Percentiles rank a stretch among this genome's conserved stretches.
Conservation (phyloP, 2,329 filamentous ascomycete species). For the Exophiala viscosa region DNA sequence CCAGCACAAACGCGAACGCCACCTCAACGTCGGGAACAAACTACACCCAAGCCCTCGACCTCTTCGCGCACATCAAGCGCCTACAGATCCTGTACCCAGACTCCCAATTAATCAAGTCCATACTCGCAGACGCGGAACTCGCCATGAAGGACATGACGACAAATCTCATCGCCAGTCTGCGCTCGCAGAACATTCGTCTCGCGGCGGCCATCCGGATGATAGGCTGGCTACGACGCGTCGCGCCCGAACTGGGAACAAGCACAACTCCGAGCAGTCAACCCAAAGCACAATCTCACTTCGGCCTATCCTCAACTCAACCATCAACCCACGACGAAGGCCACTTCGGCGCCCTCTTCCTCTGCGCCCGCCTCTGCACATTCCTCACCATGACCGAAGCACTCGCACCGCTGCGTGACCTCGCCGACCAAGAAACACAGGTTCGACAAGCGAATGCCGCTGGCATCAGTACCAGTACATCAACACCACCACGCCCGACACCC, state of each 20-base stretch:
- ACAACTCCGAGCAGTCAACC: not conserved
- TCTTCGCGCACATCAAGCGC: slow-evolving; percentile 89
- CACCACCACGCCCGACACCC: not conserved
- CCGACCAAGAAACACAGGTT: slow-evolving; percentile 71
- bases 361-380: slow-evolving; percentile 78
- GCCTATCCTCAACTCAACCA: slow-evolving; percentile 27
- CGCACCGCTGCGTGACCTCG: slow-evolving; percentile 79
- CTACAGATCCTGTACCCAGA: slow-evolving; percentile 77
- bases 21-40: slow-evolving; percentile 55
- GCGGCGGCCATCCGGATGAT: slow-evolving; percentile 87
- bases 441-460: slow-evolving; percentile 32
- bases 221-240: slow-evolving; percentile 81
- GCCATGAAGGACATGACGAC: slow-evolving; percentile 86
- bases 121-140: slow-evolving; percentile 73
- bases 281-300: not conserved
- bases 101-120: slow-evolving; percentile 69
- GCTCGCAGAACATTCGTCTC: slow-evolving; percentile 70
- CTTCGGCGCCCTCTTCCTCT: slow-evolving; percentile 78
- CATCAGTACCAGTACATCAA: not conserved
- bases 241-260: slow-evolving; percentile 66
- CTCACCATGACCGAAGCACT: slow-evolving; percentile 76
- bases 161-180: slow-evolving; percentile 74
- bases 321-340: slow-evolving; percentile 56
- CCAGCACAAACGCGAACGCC: slow-evolving; percentile 36
- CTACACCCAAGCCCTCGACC: slow-evolving; percentile 83